These are phyloP conservation scores for Microcyclosporella mali DNA, from an alignment of 2,329 filamentous ascomycete genomes.

Conservation along the genomic window DNA sequence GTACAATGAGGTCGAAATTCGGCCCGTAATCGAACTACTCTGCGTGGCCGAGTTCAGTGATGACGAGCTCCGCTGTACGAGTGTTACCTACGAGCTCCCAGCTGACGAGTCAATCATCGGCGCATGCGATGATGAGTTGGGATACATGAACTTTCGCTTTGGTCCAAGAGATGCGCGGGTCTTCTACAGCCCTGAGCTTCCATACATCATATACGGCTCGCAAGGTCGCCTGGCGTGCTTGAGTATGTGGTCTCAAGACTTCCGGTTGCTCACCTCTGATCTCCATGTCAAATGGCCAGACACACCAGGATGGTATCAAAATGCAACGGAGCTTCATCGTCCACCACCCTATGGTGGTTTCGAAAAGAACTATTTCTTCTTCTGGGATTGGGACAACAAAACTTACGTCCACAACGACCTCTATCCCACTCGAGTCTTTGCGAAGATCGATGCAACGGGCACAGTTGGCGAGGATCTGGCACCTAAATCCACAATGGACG, in stretches of 20 bases:
- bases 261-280: slow-evolving; percentile 39
- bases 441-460: slow-evolving; percentile 42
- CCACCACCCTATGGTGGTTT: slow-evolving; percentile 41
- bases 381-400: slow-evolving; percentile 48
- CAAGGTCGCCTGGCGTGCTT: slow-evolving; percentile 52
- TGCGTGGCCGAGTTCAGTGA: slow-evolving; percentile 47
- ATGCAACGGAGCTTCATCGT: slow-evolving; percentile 47
- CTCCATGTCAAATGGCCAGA: too few relatives aligned
- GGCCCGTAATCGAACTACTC: slow-evolving; percentile 36
- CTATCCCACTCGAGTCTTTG: slow-evolving; percentile 46
- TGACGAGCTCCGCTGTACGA: slow-evolving; percentile 39
- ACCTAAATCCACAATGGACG: slow-evolving; percentile 30
- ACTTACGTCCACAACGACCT: slow-evolving; percentile 52
- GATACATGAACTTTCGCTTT: slow-evolving; percentile 40
- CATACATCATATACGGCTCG: slow-evolving; percentile 51
- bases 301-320: slow-evolving; percentile 35
- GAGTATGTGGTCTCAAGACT: slow-evolving; percentile 53
- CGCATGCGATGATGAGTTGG: slow-evolving; percentile 43
- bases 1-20: slow-evolving; percentile 10
- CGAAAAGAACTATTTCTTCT: slow-evolving; percentile 60
- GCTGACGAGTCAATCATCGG: slow-evolving; percentile 42
- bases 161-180: slow-evolving; percentile 56
- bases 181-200: slow-evolving; percentile 48
- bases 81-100: slow-evolving; percentile 39
- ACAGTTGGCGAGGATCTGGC: slow-evolving; percentile 45